Percentiles rank a stretch among this genome's conserved stretches.
These are phyloP conservation scores for Musa acuminata DNA, from an alignment of 176 grass and related monocot species.

Conservation along the genomic window DNA sequence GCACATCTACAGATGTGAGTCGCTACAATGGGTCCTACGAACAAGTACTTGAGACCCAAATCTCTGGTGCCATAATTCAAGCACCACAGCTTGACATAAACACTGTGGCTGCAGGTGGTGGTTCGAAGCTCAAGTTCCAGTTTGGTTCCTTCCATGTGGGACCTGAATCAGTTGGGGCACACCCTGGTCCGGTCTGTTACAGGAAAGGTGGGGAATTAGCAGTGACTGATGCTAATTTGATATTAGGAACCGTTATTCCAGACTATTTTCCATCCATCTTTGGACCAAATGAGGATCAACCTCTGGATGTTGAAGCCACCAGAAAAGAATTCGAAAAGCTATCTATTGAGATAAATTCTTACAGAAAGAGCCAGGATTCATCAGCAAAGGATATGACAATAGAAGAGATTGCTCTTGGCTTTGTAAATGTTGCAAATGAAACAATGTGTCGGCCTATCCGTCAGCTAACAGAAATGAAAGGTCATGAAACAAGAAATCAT, in stretches of 20 bases:
- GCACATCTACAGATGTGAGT: constrained; percentile 94
- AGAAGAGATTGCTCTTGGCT: constrained; percentile 89
- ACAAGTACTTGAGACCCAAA: constrained; percentile 92
- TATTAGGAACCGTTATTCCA: constrained; percentile 87
- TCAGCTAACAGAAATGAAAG: constrained; percentile 94
- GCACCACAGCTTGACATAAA: constrained; percentile 98
- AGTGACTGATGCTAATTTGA: constrained; percentile 88
- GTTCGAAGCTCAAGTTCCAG: constrained; percentile 89
- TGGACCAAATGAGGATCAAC: constrained; percentile 81
- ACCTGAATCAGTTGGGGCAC: constrained; percentile 89
- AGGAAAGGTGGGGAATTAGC: constrained; percentile 85
- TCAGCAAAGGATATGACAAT: constrained; percentile 61
- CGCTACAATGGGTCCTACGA: constrained; percentile 80
- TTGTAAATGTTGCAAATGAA: constrained; percentile 94
- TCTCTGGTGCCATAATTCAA: constrained; percentile 87
- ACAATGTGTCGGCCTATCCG: constrained; percentile 94
- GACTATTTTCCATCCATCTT: constrained; percentile 89
- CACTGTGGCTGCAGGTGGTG: constrained; percentile 88
- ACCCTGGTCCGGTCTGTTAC: constrained; percentile 91
- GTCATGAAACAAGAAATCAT: constrained; percentile 84
- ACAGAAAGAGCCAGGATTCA: constrained; percentile 55
- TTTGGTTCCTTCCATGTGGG: constrained; percentile 87
- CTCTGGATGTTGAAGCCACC: constrained; percentile 76
- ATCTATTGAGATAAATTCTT: constrained; percentile 70
- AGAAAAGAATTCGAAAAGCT: constrained; percentile 56